phyloP scores from a whole-genome alignment of 1,284 basidiomycete genomes.

The Puccinia hordei region DNA sequence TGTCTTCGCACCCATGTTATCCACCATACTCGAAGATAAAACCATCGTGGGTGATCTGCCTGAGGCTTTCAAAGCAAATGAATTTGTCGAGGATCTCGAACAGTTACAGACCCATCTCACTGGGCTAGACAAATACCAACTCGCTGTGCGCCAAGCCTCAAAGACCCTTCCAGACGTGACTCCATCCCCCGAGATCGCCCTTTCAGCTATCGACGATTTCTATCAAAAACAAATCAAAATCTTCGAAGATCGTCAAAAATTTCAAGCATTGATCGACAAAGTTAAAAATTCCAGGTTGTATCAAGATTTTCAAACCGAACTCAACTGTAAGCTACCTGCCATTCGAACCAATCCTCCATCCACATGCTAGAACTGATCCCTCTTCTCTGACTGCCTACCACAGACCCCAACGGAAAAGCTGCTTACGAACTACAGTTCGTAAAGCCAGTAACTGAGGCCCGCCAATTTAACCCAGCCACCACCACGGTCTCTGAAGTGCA shows the following conservation, averaged over 20 bases:
- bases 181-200: neutral
- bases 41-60: neutral
- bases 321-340: neutral
- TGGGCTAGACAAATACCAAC: neutral
- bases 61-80: neutral
- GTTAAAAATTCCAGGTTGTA: neutral
- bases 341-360: neutral
- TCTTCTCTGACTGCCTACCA: neutral
- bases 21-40: neutral
- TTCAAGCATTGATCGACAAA: neutral
- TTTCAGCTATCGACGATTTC: neutral
- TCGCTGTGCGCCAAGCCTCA: neutral
- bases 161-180: neutral
- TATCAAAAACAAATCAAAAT: neutral
- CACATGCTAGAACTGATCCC: neutral
- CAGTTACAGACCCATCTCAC: neutral
- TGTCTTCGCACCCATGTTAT: neutral
- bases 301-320: neutral
- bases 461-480: neutral
- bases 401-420: neutral
- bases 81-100: neutral
- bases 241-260: neutral
- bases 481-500: neutral
- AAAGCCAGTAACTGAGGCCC: neutral
- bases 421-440: neutral